Percentiles rank a stretch among this genome's conserved stretches.
Evolutionary conservation across 2,329 filamentous ascomycete species (phyloP).

Genomic region (Xylaria polymorpha): DNA sequence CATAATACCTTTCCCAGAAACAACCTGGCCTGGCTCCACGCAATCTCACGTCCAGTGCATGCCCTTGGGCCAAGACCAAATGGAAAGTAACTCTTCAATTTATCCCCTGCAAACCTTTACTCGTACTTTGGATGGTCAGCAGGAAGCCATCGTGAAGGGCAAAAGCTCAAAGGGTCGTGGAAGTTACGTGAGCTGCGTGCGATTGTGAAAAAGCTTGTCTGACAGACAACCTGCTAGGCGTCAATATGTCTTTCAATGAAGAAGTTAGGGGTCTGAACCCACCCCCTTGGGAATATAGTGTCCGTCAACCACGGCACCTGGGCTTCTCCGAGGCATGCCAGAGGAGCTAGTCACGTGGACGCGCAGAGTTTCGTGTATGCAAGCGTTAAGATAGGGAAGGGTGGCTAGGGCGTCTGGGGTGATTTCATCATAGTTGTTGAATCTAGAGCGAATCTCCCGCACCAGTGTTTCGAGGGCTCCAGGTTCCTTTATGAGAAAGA

Average conservation of each 20-base stretch:
- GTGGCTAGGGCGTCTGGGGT: not conserved
- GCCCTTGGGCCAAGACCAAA: not conserved
- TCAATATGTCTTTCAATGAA: too few relatives aligned
- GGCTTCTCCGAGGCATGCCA: constrained; percentile 40
- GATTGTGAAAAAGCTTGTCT: not conserved
- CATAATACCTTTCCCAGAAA: constrained; percentile 34
- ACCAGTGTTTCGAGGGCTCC: not conserved
- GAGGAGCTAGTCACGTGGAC: constrained; percentile 24
- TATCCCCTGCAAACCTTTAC: not conserved
- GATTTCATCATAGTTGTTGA: not conserved
- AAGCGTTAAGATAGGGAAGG: not conserved
- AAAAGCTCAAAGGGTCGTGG: not conserved
- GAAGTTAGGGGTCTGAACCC: too few relatives aligned
- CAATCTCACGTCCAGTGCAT: constrained; percentile 18
- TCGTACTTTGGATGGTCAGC: not conserved
- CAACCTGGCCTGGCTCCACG: constrained; percentile 22
- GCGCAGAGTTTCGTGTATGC: not conserved
- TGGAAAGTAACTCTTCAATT: not conserved
- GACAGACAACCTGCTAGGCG: constrained; percentile 8
- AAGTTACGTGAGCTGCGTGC: not conserved
- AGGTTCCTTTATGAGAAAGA: not conserved
- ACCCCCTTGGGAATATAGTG: constrained; percentile 42
- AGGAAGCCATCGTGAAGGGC: not conserved
- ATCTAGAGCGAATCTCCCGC: not conserved
- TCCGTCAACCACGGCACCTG: constrained; percentile 43